Conservation (phyloP, 768 basidiomycete genomes). For the Boletus coccyginus region DNA sequence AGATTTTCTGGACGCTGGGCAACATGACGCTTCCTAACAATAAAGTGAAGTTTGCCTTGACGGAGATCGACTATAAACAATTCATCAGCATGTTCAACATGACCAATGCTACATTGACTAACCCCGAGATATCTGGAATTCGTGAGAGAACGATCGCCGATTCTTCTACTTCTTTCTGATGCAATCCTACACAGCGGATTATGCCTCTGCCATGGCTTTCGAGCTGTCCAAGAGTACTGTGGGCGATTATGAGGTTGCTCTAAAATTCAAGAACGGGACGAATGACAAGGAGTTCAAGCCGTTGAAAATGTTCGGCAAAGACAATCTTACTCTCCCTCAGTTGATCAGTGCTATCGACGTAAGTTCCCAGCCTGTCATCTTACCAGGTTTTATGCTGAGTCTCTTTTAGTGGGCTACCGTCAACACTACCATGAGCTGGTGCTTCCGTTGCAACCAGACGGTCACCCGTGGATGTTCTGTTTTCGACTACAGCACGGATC, state of each 20-base stretch:
- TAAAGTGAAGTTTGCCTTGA: constrained; percentile 71
- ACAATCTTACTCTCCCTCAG: constrained; percentile 20
- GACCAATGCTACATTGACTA: constrained; percentile 56
- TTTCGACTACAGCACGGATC: constrained; percentile 28
- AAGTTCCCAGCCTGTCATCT: not conserved
- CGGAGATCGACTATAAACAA: constrained; percentile 82
- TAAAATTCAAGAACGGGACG: constrained; percentile 85
- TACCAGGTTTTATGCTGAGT: not conserved
- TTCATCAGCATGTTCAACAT: constrained; percentile 85
- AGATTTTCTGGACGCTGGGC: constrained; percentile 68
- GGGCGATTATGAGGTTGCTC: constrained; percentile 69
- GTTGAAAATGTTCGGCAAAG: constrained; percentile 61
- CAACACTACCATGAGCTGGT: constrained; percentile 35
- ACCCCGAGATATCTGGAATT: constrained; percentile 61
- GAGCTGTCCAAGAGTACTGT: constrained; percentile 62
- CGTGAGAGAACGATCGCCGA: constrained; percentile 37
- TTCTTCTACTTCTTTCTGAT: not conserved
- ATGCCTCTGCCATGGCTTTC: constrained; percentile 66
- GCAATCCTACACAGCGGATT: constrained; percentile 54
- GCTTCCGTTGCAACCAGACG: constrained; percentile 34
- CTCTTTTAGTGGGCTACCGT: constrained; percentile 22
- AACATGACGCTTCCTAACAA: constrained; percentile 73
- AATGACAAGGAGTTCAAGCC: constrained; percentile 48
- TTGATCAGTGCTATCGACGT: constrained; percentile 22
- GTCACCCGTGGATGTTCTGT: constrained; percentile 31